phyloP scores from a whole-genome alignment of 345 rosid genomes.

The Bruguiera sexangula region DNA sequence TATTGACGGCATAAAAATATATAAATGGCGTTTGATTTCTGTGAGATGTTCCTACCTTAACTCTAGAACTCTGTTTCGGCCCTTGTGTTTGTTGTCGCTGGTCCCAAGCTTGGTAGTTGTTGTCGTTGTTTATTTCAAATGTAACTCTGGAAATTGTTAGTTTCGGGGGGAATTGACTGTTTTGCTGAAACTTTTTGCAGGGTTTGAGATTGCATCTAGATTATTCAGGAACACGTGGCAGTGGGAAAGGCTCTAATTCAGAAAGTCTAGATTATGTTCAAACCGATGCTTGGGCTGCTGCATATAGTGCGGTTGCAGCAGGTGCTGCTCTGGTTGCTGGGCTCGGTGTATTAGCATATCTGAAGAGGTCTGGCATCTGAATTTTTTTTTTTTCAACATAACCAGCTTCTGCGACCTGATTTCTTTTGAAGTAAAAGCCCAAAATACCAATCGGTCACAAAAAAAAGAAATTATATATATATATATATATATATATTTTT shows the following conservation, averaged over 20 bases:
- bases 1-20: neutral
- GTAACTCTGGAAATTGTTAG: no score
- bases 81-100: no score
- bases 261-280: slow-evolving; percentile 56
- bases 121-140: neutral
- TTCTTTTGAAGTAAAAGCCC: slow-evolving; percentile 13
- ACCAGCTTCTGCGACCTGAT: neutral
- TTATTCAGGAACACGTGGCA: slow-evolving; percentile 44
- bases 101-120: neutral
- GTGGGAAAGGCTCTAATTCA: slow-evolving; percentile 39
- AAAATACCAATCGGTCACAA: slow-evolving; percentile 1
- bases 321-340: slow-evolving; percentile 96
- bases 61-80: no score
- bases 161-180: neutral
- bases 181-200: slow-evolving; percentile 38
- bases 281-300: slow-evolving; percentile 83
- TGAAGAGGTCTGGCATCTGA: slow-evolving; percentile 56
- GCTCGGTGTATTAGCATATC: slow-evolving; percentile 73
- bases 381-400: neutral
- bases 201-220: slow-evolving; percentile 88
- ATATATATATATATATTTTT: neutral
- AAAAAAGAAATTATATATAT: neutral
- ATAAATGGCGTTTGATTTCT: no score
- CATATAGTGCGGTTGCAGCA: slow-evolving; percentile 84
- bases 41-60: no score